phyloP scores from a whole-genome alignment of 2,329 filamentous ascomycete species.

The Ophiobolus disseminans region DNA sequence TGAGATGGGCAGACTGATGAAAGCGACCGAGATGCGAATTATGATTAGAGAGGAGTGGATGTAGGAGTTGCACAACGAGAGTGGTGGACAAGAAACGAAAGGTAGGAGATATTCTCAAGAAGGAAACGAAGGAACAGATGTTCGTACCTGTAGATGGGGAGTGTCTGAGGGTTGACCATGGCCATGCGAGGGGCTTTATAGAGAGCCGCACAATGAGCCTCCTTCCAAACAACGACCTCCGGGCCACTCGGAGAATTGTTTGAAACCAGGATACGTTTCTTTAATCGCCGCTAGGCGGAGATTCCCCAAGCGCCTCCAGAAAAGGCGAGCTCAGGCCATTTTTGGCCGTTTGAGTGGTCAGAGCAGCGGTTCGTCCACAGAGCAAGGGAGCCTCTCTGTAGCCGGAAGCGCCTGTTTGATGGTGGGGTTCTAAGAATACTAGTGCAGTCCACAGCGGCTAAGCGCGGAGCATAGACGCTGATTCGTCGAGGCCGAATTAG shows the following conservation, averaged over 20 bases:
- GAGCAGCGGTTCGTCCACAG: slow-evolving; percentile 31
- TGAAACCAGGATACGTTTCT: slow-evolving; percentile 51
- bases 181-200: slow-evolving; percentile 42
- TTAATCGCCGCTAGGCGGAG: slow-evolving; percentile 47
- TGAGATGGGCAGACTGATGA: slow-evolving; percentile 24
- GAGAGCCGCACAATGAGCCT: slow-evolving; percentile 34
- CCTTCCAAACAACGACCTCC: slow-evolving; percentile 34
- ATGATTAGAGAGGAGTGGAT: slow-evolving; percentile 37
- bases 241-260: slow-evolving; percentile 46
- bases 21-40: slow-evolving; percentile 40
- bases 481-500: slow-evolving; percentile 40
- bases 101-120: slow-evolving; percentile 41
- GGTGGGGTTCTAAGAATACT: slow-evolving; percentile 48
- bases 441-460: slow-evolving; percentile 34
- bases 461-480: slow-evolving; percentile 31
- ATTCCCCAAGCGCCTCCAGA: slow-evolving; percentile 41
- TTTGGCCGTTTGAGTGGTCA: slow-evolving; percentile 42
- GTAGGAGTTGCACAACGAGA: slow-evolving; percentile 42
- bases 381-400: slow-evolving; percentile 31
- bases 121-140: slow-evolving; percentile 44
- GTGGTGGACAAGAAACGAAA: slow-evolving; percentile 38
- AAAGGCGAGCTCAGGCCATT: slow-evolving; percentile 34
- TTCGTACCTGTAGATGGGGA: slow-evolving; percentile 34
- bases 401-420: slow-evolving; percentile 49
- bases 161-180: slow-evolving; percentile 32